Conservation (phyloP, 2,329 filamentous ascomycete species). For the Cladosporium cucumerinum region DNA sequence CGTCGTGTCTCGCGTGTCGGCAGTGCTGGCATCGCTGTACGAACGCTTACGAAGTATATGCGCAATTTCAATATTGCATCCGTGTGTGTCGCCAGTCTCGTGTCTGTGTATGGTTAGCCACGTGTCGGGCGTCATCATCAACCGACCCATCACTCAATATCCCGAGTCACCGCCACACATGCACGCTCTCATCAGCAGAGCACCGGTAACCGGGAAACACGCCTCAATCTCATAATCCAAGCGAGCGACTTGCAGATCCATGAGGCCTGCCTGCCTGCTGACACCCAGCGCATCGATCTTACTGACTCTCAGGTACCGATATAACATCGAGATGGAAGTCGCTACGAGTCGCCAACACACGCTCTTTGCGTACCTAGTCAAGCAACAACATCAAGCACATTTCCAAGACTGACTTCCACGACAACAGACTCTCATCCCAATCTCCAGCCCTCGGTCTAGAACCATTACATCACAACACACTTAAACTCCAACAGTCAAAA, state of each 20-base stretch:
- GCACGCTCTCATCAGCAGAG: not conserved
- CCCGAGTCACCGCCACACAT: not conserved
- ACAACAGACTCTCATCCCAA: not conserved
- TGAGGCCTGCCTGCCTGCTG: slow-evolving; percentile 5
- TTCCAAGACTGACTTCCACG: not conserved
- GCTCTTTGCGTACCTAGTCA: not conserved
- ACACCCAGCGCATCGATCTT: not conserved
- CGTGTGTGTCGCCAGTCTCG: not conserved
- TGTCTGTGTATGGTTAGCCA: not conserved
- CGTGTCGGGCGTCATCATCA: not conserved
- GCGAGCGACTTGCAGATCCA: not conserved
- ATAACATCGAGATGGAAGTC: not conserved
- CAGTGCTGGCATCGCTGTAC: not conserved
- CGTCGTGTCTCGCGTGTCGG: not conserved
- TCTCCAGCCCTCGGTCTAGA: not conserved
- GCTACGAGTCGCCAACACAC: not conserved
- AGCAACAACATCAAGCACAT: not conserved
- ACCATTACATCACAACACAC: not conserved
- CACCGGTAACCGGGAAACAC: slow-evolving; percentile 1
- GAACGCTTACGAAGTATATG: not conserved
- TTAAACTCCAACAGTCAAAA: not conserved
- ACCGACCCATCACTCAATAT: not conserved
- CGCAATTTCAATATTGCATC: slow-evolving; percentile 2
- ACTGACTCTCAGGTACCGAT: not conserved
- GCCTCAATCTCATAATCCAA: not conserved